Evolutionary conservation across 139 green algal genomes (phyloP).

Genomic region (Parachlorella kessleri): DNA sequence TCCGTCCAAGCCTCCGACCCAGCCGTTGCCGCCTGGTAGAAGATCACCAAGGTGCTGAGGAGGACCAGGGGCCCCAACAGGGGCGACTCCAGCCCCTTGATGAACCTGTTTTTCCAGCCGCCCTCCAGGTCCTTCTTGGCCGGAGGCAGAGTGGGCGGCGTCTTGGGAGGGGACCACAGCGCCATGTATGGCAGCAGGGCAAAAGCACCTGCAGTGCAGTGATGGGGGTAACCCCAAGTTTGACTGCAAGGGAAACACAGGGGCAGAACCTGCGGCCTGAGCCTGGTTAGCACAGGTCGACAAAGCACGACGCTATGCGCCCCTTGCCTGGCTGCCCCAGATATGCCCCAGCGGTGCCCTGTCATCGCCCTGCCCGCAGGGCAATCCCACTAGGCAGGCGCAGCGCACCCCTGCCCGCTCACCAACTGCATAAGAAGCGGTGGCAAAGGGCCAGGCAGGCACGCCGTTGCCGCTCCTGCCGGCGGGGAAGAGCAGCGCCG

Average conservation of each 20-base stretch:
- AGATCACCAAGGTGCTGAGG: slow-evolving; percentile 28
- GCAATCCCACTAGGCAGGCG: too few species aligned
- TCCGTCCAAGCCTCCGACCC: slow-evolving; percentile 50
- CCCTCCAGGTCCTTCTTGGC: slow-evolving; percentile 58
- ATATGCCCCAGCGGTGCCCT: too few species aligned
- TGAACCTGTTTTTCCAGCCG: slow-evolving; percentile 50
- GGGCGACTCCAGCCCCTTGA: slow-evolving; percentile 50
- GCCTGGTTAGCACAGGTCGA: too few species aligned
- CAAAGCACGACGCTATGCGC: too few species aligned
- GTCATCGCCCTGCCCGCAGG: too few species aligned
- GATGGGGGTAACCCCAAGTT: too few species aligned
- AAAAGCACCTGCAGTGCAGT: slow-evolving; percentile 59
- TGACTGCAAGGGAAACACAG: too few species aligned
- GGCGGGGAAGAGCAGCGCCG: slow-evolving; percentile 74
- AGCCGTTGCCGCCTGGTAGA: slow-evolving; percentile 38
- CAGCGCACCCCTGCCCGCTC: too few species aligned
- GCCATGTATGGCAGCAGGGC: slow-evolving; percentile 86
- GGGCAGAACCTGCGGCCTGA: too few species aligned
- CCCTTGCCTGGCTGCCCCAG: too few species aligned
- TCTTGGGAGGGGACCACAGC: slow-evolving; percentile 47
- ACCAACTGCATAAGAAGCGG: slow-evolving; percentile 58
- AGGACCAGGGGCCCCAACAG: slow-evolving; percentile 52
- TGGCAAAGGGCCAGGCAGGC: slow-evolving; percentile 86
- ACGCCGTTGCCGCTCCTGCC: slow-evolving; percentile 75
- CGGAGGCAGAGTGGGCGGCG: slow-evolving; percentile 21